These are phyloP conservation scores for Rhizophora apiculata DNA, from an alignment of 345 rosid genomes.

Conservation along the genomic window DNA sequence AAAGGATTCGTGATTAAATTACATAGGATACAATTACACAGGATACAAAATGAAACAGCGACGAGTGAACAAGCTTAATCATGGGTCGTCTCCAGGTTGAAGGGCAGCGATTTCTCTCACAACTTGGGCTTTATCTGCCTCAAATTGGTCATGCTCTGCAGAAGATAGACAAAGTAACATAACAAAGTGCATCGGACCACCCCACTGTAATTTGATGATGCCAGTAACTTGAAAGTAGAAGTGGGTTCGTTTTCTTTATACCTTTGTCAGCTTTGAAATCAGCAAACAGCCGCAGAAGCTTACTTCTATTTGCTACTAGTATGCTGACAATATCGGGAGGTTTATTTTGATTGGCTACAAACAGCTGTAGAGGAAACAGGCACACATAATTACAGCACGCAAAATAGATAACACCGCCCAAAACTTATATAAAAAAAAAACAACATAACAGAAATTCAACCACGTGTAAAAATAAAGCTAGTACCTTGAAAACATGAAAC, in stretches of 20 bases:
- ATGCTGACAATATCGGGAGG: conserved; percentile 41
- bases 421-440: not conserved
- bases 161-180: not conserved
- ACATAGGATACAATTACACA: too few species aligned
- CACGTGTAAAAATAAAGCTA: not conserved
- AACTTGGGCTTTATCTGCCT: conserved; percentile 91
- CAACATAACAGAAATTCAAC: not conserved
- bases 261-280: conserved; percentile 53
- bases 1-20: not conserved
- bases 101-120: conserved; percentile 78
- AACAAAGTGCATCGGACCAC: too few species aligned
- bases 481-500: conserved; percentile 96
- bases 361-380: conserved; percentile 28
- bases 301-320: conserved; percentile 45
- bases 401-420: not conserved
- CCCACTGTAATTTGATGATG: not conserved
- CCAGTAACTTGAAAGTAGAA: not conserved
- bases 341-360: conserved; percentile 52
- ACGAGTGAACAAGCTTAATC: not conserved
- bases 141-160: conserved; percentile 91
- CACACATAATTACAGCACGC: not conserved
- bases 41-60: not conserved
- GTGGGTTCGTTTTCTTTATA: conserved; percentile 1
- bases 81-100: conserved; percentile 35
- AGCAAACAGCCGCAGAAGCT: conserved; percentile 45